Evolutionary conservation across 768 basidiomycete genomes (phyloP).

Genomic region (Boletus fagicola): DNA sequence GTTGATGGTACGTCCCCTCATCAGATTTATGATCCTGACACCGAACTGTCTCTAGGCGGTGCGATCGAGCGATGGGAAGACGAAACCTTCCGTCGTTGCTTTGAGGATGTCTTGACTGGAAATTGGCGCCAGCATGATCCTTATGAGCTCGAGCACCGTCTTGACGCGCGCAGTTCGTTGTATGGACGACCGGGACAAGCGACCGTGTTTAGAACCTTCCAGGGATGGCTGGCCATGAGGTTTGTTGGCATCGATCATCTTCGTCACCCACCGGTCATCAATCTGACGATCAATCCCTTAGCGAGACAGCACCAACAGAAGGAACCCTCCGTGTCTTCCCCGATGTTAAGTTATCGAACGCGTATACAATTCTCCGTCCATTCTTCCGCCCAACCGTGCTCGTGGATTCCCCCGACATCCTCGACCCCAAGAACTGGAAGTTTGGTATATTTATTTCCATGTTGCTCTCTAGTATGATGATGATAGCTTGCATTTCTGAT

Average conservation of each 20-base stretch:
- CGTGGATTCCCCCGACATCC: slow-evolving; percentile 40
- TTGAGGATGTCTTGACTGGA: slow-evolving; percentile 57
- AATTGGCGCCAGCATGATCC: slow-evolving; percentile 67
- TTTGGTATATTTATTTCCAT: slow-evolving; percentile 36
- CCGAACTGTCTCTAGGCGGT: slow-evolving; percentile 46
- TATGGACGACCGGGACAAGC: slow-evolving; percentile 58
- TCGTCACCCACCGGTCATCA: not conserved
- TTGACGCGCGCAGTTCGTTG: slow-evolving; percentile 60
- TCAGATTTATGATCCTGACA: not conserved
- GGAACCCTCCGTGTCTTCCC: slow-evolving; percentile 73
- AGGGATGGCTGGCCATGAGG: slow-evolving; percentile 78
- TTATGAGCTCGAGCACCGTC: slow-evolving; percentile 57
- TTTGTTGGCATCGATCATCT: slow-evolving; percentile 24
- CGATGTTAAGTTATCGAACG: slow-evolving; percentile 60
- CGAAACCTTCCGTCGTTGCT: slow-evolving; percentile 53
- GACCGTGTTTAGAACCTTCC: slow-evolving; percentile 61
- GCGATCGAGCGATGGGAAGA: slow-evolving; percentile 78
- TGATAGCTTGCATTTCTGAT: slow-evolving; percentile 6
- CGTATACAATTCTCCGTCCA: slow-evolving; percentile 71
- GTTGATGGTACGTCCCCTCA: slow-evolving; percentile 45
- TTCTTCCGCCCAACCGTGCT: slow-evolving; percentile 62
- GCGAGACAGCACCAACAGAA: slow-evolving; percentile 64
- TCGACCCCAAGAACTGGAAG: slow-evolving; percentile 53
- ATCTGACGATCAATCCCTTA: slow-evolving; percentile 18
- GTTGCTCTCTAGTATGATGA: slow-evolving; percentile 25